Base-by-base conservation (phyloP, 768 basidiomycete genomes). In the Dioszegia aurantiaca region DNA sequence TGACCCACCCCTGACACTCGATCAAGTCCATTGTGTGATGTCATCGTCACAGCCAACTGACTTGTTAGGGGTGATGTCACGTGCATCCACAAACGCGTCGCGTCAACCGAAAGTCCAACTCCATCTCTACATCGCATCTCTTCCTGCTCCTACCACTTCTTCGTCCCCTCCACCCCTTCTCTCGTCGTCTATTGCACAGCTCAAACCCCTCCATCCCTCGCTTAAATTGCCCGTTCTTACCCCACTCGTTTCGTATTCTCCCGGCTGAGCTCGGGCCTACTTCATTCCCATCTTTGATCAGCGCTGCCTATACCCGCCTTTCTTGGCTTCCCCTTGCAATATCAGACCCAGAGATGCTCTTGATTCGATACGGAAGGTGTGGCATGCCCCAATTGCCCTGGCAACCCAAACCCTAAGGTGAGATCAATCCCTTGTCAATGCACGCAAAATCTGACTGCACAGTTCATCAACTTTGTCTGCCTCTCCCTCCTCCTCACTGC, bases 371-470 rank as follows among this genome's bases (percentile, higher is more conserved):
- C 24, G 30, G 37, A 24, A 33, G 37, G 24, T 8, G 51, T 53
- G 51, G 51, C 51, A n/a, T 41, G 51, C 51, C 47, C 46, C 26
- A 10, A 24, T 37, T 47, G 30, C 47, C 21, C 21, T 17, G 24
- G 56, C 33, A 41, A 33, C 47, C 47, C 56, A 42, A 51, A 58
- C 56, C 56, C 40, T 42, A 58, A 58, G 56, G 56, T 58, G 24
- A 42, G 56, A 17, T 31, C 28, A 6, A 24, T 27, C 19, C n/a
- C 53, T 24, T n/a, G 24, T 1, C 27, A 12, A 6, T 2, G 4
- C 11, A 31, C 14, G 26, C 17, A 17, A 27, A 41, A 17, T n/a
- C 28, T 45, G 24, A 30, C 19, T n/a, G 23, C 4, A 17, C 21
- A 53, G 51, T 53, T 26, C 23, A 39, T 48, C 33, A 30, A 58